Percentiles rank a stretch among this genome's conserved stretches.
Evolutionary conservation across 176 grass and related monocot species (phyloP).

Genomic region (Thinopyrum elongatum): DNA sequence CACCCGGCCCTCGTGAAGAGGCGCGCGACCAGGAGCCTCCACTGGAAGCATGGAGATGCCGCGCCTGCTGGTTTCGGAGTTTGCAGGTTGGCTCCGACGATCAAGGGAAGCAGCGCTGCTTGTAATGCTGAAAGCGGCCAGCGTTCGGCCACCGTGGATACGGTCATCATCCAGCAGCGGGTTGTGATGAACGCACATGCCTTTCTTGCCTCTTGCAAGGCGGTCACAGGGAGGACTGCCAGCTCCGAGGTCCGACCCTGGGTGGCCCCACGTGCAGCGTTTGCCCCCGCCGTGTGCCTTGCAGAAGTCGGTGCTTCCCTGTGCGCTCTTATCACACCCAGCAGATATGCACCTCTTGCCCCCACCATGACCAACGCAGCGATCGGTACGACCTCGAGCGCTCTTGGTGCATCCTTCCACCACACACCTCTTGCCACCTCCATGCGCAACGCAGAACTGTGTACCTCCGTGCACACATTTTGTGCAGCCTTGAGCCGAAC

Average conservation of each 20-base stretch:
- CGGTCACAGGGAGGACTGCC: conserved; percentile 47
- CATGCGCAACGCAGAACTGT: conserved; percentile 73
- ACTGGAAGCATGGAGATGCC: conserved; percentile 25
- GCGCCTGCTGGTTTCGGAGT: conserved; percentile 14
- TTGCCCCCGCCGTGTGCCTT: conserved; percentile 81
- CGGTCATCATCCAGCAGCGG: conserved; percentile 49
- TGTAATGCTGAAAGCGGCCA: conserved; percentile 17
- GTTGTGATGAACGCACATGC: conserved; percentile 53
- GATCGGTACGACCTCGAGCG: conserved; percentile 66
- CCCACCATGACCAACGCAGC: conserved; percentile 83
- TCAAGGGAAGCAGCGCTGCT: not conserved
- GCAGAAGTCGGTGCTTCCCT: conserved; percentile 89
- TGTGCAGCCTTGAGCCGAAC: conserved; percentile 47
- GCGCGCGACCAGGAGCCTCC: not conserved
- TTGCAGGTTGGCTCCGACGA: not conserved
- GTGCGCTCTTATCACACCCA: conserved; percentile 70
- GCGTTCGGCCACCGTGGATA: conserved; percentile 50
- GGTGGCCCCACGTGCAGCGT: conserved; percentile 63
- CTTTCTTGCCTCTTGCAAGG: conserved; percentile 60
- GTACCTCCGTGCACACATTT: conserved; percentile 92
- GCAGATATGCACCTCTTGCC: conserved; percentile 63
- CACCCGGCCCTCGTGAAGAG: conserved; percentile 57
- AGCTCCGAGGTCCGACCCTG: conserved; percentile 35
- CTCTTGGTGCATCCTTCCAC: conserved; percentile 65
- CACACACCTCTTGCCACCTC: conserved; percentile 82